These are phyloP conservation scores for Voacanga thouarsii DNA, from an alignment of 257 asterid genomes.

Conservation along the genomic window DNA sequence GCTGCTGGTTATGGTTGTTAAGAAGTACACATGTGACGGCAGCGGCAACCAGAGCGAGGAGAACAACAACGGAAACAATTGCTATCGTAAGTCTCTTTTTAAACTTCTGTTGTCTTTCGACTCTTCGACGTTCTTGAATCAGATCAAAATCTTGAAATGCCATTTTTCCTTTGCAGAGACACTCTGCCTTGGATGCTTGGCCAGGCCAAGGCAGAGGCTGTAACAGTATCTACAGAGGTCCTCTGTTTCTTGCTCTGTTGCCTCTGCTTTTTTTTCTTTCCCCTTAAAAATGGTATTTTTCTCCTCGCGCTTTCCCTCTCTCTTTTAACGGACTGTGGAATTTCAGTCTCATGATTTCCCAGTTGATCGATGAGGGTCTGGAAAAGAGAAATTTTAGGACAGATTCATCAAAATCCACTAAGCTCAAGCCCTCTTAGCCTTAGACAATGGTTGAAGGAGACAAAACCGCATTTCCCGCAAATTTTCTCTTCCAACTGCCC, in stretches of 20 bases:
- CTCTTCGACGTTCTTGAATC: constrained; percentile 62
- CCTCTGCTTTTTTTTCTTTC: not conserved
- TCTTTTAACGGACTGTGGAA: constrained; percentile 16
- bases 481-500: constrained; percentile 6
- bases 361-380: constrained; percentile 23
- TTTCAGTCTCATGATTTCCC: constrained; percentile 21
- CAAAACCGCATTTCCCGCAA: constrained; percentile 15
- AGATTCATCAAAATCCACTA: constrained; percentile 22
- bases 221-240: not conserved
- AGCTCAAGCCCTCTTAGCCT: constrained; percentile 13
- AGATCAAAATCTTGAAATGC: constrained; percentile 96
- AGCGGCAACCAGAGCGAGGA: constrained; percentile 46
- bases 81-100: constrained; percentile 42
- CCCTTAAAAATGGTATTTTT: not conserved
- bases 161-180: constrained; percentile 33
- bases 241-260: constrained; percentile 8
- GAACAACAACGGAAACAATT: constrained; percentile 24
- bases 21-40: constrained; percentile 33
- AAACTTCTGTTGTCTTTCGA: constrained; percentile 40
- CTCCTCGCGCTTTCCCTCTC: constrained; percentile 6
- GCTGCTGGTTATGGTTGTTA: constrained; percentile 14
- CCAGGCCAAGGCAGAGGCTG: constrained; percentile 71
- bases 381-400: constrained; percentile 57
- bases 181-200: constrained; percentile 40
- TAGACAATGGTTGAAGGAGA: constrained; percentile 19